Percentiles rank a stretch among this genome's conserved stretches.
Evolutionary conservation across 768 basidiomycete species (phyloP).

Genomic region (Russula sp.): DNA sequence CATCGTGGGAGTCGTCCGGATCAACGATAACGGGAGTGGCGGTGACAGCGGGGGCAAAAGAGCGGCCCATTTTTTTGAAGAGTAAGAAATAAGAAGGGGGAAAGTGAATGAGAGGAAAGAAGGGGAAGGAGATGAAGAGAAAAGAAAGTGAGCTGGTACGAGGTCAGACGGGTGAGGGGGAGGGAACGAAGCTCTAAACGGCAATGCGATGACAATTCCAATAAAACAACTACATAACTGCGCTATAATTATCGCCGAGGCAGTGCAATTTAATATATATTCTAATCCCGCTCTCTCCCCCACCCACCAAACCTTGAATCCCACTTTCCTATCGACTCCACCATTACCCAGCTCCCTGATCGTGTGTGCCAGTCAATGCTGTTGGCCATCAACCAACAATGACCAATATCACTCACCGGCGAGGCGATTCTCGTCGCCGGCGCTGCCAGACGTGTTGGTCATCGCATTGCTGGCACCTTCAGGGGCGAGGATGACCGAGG

Average conservation of each 20-base stretch:
- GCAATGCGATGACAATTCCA: not conserved
- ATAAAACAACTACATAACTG: not conserved
- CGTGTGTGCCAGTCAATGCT: not conserved
- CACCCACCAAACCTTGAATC: slow-evolving; percentile 39
- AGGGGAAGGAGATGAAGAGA: slow-evolving; percentile 3
- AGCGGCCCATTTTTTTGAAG: slow-evolving; percentile 19
- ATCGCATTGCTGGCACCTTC: not conserved
- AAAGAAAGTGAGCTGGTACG: slow-evolving; percentile 10
- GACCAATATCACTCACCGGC: not conserved
- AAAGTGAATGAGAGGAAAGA: not conserved
- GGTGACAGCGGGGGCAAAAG: slow-evolving; percentile 10
- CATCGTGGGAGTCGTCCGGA: slow-evolving; percentile 13
- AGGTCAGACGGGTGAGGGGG: not conserved
- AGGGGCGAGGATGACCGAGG: slow-evolving; percentile 31
- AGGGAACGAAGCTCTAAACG: not conserved
- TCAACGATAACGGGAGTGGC: slow-evolving; percentile 11
- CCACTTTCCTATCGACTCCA: slow-evolving; percentile 38
- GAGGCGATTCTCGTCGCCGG: not conserved
- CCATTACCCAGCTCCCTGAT: slow-evolving; percentile 35
- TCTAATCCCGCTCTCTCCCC: not conserved
- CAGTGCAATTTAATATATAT: not conserved
- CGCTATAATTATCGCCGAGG: not conserved
- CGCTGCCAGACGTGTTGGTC: not conserved
- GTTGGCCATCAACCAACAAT: not conserved
- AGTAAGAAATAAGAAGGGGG: not conserved